Evolutionary conservation across 2,329 filamentous ascomycete species (phyloP).

Genomic region (Dactylellina leptospora): DNA sequence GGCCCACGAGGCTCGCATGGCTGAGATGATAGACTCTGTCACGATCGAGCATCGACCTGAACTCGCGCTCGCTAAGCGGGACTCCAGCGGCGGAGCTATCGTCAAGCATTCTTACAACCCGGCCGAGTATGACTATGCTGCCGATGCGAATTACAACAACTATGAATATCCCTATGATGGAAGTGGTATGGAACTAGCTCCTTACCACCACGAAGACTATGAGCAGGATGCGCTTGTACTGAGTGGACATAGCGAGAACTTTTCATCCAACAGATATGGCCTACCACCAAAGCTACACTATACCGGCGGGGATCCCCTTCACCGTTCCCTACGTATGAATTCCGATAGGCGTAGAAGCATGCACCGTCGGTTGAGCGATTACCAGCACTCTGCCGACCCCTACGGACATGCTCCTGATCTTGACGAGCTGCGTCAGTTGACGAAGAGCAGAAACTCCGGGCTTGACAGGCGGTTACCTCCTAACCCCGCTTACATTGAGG

Average conservation of each 20-base stretch:
- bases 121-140: conserved; percentile 43
- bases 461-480: conserved; percentile 51
- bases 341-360: conserved; percentile 51
- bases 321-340: conserved; percentile 53
- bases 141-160: conserved; percentile 23
- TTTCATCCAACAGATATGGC: conserved; percentile 50
- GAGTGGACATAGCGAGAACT: conserved; percentile 50
- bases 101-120: conserved; percentile 38
- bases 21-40: conserved; percentile 53
- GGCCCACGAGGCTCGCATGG: conserved; percentile 54
- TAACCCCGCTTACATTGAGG: conserved; percentile 47
- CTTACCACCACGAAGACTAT: conserved; percentile 53
- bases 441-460: conserved; percentile 48
- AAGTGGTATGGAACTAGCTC: conserved; percentile 52
- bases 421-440: conserved; percentile 46
- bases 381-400: conserved; percentile 35
- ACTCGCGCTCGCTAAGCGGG: conserved; percentile 41
- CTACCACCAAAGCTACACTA: conserved; percentile 50
- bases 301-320: conserved; percentile 49
- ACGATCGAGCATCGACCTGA: conserved; percentile 45
- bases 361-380: conserved; percentile 45
- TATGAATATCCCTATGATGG: conserved; percentile 49
- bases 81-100: conserved; percentile 46
- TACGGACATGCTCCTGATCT: conserved; percentile 37
- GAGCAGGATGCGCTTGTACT: conserved; percentile 50